Conservation (phyloP, 2,329 filamentous ascomycete genomes). For the Cytospora piceae region DNA sequence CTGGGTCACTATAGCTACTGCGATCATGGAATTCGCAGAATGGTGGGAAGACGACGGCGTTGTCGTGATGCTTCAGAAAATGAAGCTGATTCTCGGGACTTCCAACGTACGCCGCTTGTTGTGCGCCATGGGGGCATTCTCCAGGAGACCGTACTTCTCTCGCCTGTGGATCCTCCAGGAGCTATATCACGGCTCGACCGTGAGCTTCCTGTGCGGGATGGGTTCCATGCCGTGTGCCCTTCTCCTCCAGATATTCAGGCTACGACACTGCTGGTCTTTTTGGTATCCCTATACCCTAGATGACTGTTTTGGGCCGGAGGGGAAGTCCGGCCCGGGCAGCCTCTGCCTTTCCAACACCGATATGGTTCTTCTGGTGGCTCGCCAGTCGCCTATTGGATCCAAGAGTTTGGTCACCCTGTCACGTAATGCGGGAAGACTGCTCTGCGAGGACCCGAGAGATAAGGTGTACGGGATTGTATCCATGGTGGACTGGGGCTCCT, state of each 20-base stretch:
- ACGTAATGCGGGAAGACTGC: background rate
- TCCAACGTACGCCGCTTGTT: background rate
- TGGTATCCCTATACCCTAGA: background rate
- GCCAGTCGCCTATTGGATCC: too few relatives aligned
- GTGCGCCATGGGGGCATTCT: background rate
- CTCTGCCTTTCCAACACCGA: too few relatives aligned
- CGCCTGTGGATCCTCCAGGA: constrained; percentile 7
- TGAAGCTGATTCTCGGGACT: background rate
- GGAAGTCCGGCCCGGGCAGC: too few relatives aligned
- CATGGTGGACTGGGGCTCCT: background rate
- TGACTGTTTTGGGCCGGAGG: too few relatives aligned
- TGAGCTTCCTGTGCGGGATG: background rate
- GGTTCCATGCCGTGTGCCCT: background rate
- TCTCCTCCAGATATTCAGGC: background rate
- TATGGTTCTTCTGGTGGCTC: too few relatives aligned
- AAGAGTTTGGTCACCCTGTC: background rate
- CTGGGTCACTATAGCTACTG: too few relatives aligned
- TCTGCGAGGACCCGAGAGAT: background rate
- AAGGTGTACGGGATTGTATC: background rate
- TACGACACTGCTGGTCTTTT: background rate
- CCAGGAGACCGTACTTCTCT: background rate
- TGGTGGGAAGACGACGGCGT: background rate
- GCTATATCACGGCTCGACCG: background rate
- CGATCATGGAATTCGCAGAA: background rate
- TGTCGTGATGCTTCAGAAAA: background rate